Conservation (phyloP, 2,329 filamentous ascomycete genomes). For the Oidium heveae region DNA sequence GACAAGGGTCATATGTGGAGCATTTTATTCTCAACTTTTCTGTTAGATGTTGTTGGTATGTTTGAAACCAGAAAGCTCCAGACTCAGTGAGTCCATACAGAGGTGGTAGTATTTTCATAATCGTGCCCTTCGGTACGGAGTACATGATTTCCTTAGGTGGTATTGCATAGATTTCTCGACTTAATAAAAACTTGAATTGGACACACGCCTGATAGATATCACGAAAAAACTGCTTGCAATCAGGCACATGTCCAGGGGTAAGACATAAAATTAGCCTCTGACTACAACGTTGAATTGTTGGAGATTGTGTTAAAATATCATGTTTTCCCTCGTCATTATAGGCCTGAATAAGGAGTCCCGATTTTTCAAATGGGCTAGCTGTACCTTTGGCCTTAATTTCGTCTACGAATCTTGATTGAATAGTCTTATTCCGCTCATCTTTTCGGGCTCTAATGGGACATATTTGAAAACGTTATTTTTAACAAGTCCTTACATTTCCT, state of each 20-base stretch:
- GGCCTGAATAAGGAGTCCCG: too few relatives aligned
- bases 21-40: neutral
- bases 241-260: neutral
- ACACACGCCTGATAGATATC: conserved; percentile 3
- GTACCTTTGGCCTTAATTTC: too few relatives aligned
- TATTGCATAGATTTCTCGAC: conserved; percentile 2
- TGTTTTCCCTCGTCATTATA: conserved; percentile 3
- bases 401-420: neutral
- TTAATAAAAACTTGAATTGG: conserved; percentile 2
- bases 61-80: conserved; percentile 2
- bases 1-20: neutral
- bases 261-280: conserved; percentile 3
- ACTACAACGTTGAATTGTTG: conserved; percentile 3
- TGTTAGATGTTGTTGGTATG: neutral
- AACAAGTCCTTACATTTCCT: neutral
- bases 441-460: neutral
- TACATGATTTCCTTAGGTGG: neutral
- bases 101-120: conserved; percentile 2
- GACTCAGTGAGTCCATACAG: conserved; percentile 4
- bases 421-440: neutral
- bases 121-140: neutral
- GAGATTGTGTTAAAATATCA: conserved; percentile 3
- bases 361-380: too few relatives aligned
- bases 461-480: neutral
- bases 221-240: conserved; percentile 1